These are phyloP conservation scores for Penicillium janthinellum DNA, from an alignment of 2,329 filamentous ascomycete genomes.

Conservation along the genomic window DNA sequence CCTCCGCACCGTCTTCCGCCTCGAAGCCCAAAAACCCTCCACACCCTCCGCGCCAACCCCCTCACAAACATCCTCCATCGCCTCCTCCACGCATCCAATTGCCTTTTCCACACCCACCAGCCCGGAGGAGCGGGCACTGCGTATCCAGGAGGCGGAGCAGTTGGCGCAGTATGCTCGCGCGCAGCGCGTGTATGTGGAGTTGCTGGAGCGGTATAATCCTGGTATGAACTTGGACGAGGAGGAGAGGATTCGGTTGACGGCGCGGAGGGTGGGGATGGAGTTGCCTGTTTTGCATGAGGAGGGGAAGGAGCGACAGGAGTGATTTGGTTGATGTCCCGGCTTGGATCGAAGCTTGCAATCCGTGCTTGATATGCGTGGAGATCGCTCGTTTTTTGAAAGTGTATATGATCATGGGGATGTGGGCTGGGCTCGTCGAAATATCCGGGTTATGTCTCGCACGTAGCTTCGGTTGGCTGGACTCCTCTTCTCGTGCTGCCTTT, in stretches of 20 bases:
- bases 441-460: not conserved
- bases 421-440: not conserved
- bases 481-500: not conserved
- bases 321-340: not conserved
- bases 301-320: constrained; percentile 11
- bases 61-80: constrained; percentile 28
- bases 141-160: constrained; percentile 67
- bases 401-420: too few species aligned
- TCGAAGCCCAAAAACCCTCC: constrained; percentile 29
- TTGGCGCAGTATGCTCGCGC: constrained; percentile 77
- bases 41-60: constrained; percentile 15
- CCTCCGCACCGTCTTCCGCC: constrained; percentile 65
- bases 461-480: not conserved
- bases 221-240: constrained; percentile 84
- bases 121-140: constrained; percentile 23
- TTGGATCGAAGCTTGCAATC: not conserved
- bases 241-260: constrained; percentile 80
- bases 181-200: constrained; percentile 78
- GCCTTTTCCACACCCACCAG: constrained; percentile 20
- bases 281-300: constrained; percentile 63
- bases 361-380: too few species aligned
- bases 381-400: not conserved
- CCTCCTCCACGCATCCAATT: constrained; percentile 3
- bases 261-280: constrained; percentile 86
- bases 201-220: constrained; percentile 91